A percentile compares a stretch with the other conserved stretches of the same genome.
phyloP scores from a whole-genome alignment of 345 rosid genomes.

The Psidium friedrichsthalianum region DNA sequence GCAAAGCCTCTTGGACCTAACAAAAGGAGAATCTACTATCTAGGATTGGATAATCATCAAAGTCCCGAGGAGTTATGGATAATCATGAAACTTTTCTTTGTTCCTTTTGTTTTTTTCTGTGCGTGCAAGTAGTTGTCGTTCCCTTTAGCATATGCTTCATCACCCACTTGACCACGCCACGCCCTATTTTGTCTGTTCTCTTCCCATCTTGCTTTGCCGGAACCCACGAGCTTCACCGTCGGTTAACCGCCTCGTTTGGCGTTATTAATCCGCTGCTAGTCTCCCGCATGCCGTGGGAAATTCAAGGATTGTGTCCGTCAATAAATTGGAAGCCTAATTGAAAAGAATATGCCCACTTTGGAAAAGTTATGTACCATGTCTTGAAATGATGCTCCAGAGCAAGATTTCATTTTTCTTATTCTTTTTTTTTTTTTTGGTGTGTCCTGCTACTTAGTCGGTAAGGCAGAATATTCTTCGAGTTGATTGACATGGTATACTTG shows the following conservation, averaged over 20 bases:
- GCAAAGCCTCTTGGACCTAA: constrained; percentile 29
- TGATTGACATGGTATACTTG: background rate
- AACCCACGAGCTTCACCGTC: background rate
- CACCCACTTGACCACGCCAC: constrained; percentile 6
- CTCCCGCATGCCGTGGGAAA: background rate
- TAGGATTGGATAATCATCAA: constrained; percentile 13
- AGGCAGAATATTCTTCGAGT: background rate
- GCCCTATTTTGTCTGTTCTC: background rate
- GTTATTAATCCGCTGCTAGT: background rate
- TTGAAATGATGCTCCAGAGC: background rate
- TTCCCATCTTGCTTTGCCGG: background rate
- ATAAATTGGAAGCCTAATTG: background rate
- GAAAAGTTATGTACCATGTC: background rate
- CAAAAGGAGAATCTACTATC: background rate
- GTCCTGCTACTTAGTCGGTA: background rate
- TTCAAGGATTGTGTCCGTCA: background rate
- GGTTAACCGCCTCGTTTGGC: background rate
- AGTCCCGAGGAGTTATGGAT: constrained; percentile 22
- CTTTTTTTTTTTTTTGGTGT: background rate
- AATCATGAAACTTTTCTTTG: constrained; percentile 22
- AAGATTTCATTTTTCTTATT: background rate
- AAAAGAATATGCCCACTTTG: background rate
- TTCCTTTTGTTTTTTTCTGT: background rate
- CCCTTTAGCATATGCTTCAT: constrained; percentile 20
- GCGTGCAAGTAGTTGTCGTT: background rate